Evolutionary conservation across 345 rosid species (phyloP).

Genomic region (Melaleuca alternifolia): DNA sequence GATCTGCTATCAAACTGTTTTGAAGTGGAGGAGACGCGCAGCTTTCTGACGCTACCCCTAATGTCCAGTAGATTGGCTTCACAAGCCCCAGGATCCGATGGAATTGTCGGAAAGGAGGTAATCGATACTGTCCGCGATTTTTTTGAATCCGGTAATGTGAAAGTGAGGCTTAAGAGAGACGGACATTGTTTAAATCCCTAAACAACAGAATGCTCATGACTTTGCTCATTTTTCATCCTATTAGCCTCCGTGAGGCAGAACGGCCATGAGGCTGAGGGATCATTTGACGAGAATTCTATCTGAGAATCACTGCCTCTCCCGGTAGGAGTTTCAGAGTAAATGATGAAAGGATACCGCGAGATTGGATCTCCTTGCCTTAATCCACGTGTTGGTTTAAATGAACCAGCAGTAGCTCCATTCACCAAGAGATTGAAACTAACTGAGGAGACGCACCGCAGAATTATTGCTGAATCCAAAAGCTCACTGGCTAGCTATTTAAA

Average conservation of each 20-base stretch:
- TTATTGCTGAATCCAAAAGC: too few species aligned
- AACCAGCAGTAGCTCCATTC: too few species aligned
- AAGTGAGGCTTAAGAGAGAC: background rate
- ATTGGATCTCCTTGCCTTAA: background rate
- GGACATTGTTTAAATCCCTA: background rate
- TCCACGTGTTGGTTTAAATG: too few species aligned
- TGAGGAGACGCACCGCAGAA: too few species aligned
- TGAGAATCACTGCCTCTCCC: background rate
- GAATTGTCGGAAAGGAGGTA: background rate
- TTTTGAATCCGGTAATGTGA: background rate
- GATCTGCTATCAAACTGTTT: background rate
- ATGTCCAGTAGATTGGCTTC: background rate
- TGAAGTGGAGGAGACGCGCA: background rate
- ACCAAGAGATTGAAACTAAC: too few species aligned
- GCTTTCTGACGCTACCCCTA: background rate
- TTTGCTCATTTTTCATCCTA: background rate
- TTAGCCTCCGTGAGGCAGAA: background rate
- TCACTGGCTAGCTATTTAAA: too few species aligned
- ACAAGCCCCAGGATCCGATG: background rate
- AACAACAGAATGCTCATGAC: background rate
- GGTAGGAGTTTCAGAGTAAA: background rate
- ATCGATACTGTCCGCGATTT: background rate
- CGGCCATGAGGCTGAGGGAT: background rate
- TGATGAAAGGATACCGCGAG: background rate
- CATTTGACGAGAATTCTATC: background rate